phyloP scores from a whole-genome alignment of 2,329 filamentous ascomycete species.

The Talaromyces sp. region DNA sequence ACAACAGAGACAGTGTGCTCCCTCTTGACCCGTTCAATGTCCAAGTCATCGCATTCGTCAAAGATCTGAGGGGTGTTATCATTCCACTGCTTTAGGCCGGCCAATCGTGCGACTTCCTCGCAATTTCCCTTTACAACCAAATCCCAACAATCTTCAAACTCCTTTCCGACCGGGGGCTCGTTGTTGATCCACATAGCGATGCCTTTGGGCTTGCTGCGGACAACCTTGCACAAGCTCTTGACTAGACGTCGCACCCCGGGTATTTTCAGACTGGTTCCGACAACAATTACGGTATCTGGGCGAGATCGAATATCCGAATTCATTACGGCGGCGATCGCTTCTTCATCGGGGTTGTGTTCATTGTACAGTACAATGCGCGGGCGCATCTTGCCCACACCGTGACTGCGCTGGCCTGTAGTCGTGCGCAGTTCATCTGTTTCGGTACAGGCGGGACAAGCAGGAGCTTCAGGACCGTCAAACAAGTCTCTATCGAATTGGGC shows the following conservation, averaged over 20 bases:
- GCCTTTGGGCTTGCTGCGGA: constrained; percentile 72
- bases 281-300: constrained; percentile 89
- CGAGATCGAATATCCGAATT: constrained; percentile 78
- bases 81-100: constrained; percentile 59
- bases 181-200: constrained; percentile 94
- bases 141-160: constrained; percentile 92
- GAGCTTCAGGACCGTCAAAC: constrained; percentile 81
- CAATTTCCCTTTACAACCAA: constrained; percentile 81
- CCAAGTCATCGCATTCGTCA: constrained; percentile 44
- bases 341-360: constrained; percentile 92
- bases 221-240: constrained; percentile 82
- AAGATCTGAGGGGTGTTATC: constrained; percentile 44
- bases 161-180: constrained; percentile 74
- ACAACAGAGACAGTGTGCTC: constrained; percentile 40
- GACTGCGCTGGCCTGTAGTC: constrained; percentile 79
- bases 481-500: constrained; percentile 71
- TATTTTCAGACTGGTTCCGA: constrained; percentile 92
- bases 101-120: constrained; percentile 78
- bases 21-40: constrained; percentile 43
- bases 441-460: constrained; percentile 72
- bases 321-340: constrained; percentile 90
- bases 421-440: constrained; percentile 73
- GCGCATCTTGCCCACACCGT: constrained; percentile 83
- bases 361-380: constrained; percentile 97
- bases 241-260: constrained; percentile 87